Base-by-base conservation (phyloP, 1,284 basidiomycete species). In the Cutaneotrichosporon cyanovorans region DNA sequence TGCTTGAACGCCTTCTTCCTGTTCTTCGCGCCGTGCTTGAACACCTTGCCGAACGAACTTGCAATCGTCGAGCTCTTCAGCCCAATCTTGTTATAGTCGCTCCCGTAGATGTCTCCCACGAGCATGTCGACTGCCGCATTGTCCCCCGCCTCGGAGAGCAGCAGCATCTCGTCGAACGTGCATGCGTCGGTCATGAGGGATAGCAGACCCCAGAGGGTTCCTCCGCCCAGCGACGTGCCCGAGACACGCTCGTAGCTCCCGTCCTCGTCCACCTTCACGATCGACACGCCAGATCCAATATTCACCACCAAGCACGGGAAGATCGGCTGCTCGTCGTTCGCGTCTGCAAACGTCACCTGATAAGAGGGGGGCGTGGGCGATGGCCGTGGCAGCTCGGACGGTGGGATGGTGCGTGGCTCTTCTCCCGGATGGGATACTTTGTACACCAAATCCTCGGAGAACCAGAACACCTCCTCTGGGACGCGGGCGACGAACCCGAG, bases 11-110 rank as follows among this genome's bases (percentile, higher is more conserved):
- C 80, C 73, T 83, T 86, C 69, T 80, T 79, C 39, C 80, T 77
- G 4, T 55, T 51, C 11, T 42, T 55, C 14, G 55, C 60, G 14
- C 64, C 66, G 73, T 93, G 90, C 71, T 87, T 86, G 76, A 98
- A 97, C 38, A 99, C 95, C 65, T 98, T 99, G 41, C 95, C 95
- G 69, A 99, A 98, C 14, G 88, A 88, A 52, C 89, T 95, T 5
- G 95, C 95, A 62, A 99, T 99, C 68, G 87, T 96, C 10, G 88
- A 92, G 28, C 89, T 92, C 73, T 97, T 98, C 48, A 99, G 80
- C 5, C 95, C 95, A 30, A 98, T 81, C 54, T 87, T 87, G 67
- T 78, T 82, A 72, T 93, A 92, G 73, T 93, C 92, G 58, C 86
- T 83, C 20, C 92, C 93, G 66, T 98, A 98, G 58, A 99, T 98